These are phyloP conservation scores for Syncephalis fuscata DNA, from an alignment of 371 early-diverging fungal species.

Conservation along the genomic window DNA sequence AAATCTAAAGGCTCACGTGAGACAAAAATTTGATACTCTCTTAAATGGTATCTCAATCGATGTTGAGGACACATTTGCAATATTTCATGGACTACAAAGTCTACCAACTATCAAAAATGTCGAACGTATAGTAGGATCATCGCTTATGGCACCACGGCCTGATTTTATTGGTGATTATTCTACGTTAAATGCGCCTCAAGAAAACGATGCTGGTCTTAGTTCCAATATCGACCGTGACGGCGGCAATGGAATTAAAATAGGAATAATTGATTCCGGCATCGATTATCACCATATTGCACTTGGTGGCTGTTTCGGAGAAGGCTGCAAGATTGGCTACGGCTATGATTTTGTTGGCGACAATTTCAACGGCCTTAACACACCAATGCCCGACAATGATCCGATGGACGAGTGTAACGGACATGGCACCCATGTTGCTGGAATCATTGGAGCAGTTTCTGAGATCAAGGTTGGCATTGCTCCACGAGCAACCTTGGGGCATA, in stretches of 20 bases:
- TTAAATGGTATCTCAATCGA: too few relatives aligned
- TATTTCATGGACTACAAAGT: too few relatives aligned
- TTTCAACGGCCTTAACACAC: conserved; percentile 7
- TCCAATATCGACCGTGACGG: too few relatives aligned
- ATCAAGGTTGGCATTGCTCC: conserved; percentile 39
- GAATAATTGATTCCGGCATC: conserved; percentile 29
- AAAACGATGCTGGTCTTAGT: too few relatives aligned
- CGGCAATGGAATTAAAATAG: conserved; percentile 53
- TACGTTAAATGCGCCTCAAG: too few relatives aligned
- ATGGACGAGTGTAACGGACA: conserved; percentile 28
- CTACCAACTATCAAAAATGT: too few relatives aligned
- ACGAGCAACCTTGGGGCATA: conserved; percentile 35
- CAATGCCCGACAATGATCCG: conserved; percentile 26
- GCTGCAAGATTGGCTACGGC: conserved; percentile 19
- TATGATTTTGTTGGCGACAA: conserved; percentile 23
- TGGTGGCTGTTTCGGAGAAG: conserved; percentile 24
- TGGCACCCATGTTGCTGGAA: conserved; percentile 45
- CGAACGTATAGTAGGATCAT: too few relatives aligned
- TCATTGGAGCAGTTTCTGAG: conserved; percentile 24
- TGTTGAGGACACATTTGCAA: too few relatives aligned
- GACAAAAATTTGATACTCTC: too few relatives aligned
- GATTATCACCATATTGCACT: conserved; percentile 33
- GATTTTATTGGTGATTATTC: too few relatives aligned
- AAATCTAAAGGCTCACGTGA: too few relatives aligned
- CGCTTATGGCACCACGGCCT: too few relatives aligned